Evolutionary conservation across 202 grass and related monocot genomes (phyloP).

Genomic region (Schoenoplectus triqueter): DNA sequence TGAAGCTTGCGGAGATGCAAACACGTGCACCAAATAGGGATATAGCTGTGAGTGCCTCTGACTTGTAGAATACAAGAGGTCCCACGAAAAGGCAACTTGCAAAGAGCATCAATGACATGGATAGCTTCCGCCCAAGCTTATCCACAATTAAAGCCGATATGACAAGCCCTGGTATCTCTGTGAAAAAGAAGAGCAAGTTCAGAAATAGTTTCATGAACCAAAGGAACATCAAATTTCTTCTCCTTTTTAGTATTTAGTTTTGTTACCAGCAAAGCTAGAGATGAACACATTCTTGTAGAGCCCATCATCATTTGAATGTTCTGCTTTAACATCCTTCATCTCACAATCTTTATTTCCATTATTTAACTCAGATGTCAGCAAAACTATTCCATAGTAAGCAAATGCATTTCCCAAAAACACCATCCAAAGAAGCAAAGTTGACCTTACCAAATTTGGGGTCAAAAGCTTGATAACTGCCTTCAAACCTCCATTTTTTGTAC

Average conservation of each 20-base stretch:
- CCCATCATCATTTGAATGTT: slow-evolving; percentile 60
- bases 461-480: slow-evolving; percentile 64
- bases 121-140: slow-evolving; percentile 82
- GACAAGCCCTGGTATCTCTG: slow-evolving; percentile 88
- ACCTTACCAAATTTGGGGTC: slow-evolving; percentile 64
- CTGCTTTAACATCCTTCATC: slow-evolving; percentile 53
- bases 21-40: slow-evolving; percentile 83
- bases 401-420: slow-evolving; percentile 97
- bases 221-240: neutral
- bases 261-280: slow-evolving; percentile 88
- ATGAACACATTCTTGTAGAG: slow-evolving; percentile 94
- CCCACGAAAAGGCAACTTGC: slow-evolving; percentile 72
- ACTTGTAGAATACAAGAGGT: slow-evolving; percentile 71
- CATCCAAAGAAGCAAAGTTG: slow-evolving; percentile 96
- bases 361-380: slow-evolving; percentile 91
- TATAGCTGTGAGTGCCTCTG: slow-evolving; percentile 62
- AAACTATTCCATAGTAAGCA: slow-evolving; percentile 95
- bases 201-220: slow-evolving; percentile 10
- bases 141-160: slow-evolving; percentile 80
- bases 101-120: slow-evolving; percentile 94
- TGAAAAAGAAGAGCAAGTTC: slow-evolving; percentile 14
- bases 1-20: slow-evolving; percentile 89
- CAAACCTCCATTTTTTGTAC: slow-evolving; percentile 54
- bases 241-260: slow-evolving; percentile 12
- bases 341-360: slow-evolving; percentile 79